Evolutionary conservation across 2,329 filamentous ascomycete genomes (phyloP).

Genomic region (Colletotrichum sp.): DNA sequence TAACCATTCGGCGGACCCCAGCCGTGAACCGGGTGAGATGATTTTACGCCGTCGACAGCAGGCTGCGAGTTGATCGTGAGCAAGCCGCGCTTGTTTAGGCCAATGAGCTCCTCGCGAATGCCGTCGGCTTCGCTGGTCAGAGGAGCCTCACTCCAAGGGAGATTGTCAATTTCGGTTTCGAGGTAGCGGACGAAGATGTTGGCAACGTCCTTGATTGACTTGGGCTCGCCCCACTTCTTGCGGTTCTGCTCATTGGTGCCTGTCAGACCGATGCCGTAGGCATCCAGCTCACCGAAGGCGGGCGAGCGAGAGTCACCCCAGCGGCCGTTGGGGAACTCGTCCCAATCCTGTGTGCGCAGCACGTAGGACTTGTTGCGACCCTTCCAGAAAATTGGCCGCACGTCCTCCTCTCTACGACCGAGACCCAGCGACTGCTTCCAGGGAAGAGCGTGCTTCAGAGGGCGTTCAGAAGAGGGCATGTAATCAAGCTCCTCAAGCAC

Average conservation of each 20-base stretch:
- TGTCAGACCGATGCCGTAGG: constrained; percentile 91
- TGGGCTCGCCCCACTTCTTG: constrained; percentile 90
- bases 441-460: constrained; percentile 86
- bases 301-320: constrained; percentile 98
- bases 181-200: constrained; percentile 87
- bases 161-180: constrained; percentile 75
- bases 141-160: constrained; percentile 93
- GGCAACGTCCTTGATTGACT: constrained; percentile 78
- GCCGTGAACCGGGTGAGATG: constrained; percentile 82
- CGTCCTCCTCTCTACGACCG: constrained; percentile 89
- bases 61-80: constrained; percentile 98
- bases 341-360: constrained; percentile 95
- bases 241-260: constrained; percentile 96
- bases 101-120: constrained; percentile 78
- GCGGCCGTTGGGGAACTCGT: constrained; percentile 97
- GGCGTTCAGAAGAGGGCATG: constrained; percentile 76
- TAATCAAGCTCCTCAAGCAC: constrained; percentile 88
- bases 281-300: constrained; percentile 93
- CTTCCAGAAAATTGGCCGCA: constrained; percentile 98
- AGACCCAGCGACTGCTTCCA: constrained; percentile 95
- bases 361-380: constrained; percentile 97
- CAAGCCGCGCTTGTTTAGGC: constrained; percentile 84
- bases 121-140: constrained; percentile 82
- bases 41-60: constrained; percentile 89
- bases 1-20: constrained; percentile 97